A percentile compares a stretch with the other conserved stretches of the same genome.
Evolutionary conservation across 2,329 filamentous ascomycete genomes (phyloP).

Genomic region (Pseudocercospora pini-densiflorae): DNA sequence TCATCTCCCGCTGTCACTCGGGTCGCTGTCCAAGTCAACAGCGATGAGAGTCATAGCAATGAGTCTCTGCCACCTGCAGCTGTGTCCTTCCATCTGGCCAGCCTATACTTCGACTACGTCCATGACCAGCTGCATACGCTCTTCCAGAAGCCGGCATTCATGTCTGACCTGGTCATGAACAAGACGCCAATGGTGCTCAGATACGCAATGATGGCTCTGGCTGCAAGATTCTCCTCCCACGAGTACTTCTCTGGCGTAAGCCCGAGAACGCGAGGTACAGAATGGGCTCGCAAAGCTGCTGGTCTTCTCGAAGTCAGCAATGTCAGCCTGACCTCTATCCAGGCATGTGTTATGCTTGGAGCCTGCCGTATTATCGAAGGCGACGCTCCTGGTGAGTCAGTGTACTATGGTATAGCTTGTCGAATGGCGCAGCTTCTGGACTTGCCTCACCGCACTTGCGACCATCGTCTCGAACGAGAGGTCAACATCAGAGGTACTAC

Average conservation of each 20-base stretch:
- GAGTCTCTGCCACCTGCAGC: constrained; percentile 6
- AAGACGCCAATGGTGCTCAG: background rate
- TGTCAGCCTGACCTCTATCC: constrained; percentile 14
- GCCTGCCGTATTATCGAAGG: constrained; percentile 14
- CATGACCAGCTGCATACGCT: constrained; percentile 14
- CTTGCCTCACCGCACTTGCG: constrained; percentile 10
- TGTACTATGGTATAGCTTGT: constrained; percentile 17
- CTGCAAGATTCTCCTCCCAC: constrained; percentile 13
- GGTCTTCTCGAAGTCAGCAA: constrained; percentile 8
- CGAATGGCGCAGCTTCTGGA: constrained; percentile 14
- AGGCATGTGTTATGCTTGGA: constrained; percentile 16
- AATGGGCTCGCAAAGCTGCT: constrained; percentile 11
- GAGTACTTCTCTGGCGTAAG: constrained; percentile 3
- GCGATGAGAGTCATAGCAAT: background rate
- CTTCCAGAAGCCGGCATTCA: constrained; percentile 12
- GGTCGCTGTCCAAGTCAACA: background rate
- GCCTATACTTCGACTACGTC: constrained; percentile 13
- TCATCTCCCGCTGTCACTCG: background rate
- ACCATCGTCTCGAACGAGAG: constrained; percentile 6
- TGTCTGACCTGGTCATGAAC: constrained; percentile 9
- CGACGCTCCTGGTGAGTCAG: constrained; percentile 11
- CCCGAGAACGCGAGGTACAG: constrained; percentile 6
- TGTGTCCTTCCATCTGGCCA: constrained; percentile 12
- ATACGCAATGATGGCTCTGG: constrained; percentile 14
- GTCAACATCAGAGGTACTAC: constrained; percentile 12